Evolutionary conservation across 2,329 filamentous ascomycete genomes (phyloP).

Genomic region (Neoascochyta sp.): DNA sequence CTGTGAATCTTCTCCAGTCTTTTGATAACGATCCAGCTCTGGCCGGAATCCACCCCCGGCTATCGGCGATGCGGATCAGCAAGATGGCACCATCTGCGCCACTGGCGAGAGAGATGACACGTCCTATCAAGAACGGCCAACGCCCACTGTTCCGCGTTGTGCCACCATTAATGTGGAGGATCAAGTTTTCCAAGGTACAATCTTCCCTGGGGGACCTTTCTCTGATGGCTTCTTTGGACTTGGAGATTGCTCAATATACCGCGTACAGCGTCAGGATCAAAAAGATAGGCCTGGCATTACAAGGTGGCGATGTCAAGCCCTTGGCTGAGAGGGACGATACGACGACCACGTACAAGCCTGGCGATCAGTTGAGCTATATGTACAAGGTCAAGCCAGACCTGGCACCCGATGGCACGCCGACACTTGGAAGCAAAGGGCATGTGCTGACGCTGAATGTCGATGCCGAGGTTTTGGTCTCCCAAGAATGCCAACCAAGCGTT

Average conservation of each 20-base stretch:
- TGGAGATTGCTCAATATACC: constrained; percentile 69
- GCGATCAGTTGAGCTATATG: constrained; percentile 72
- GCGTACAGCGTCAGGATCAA: constrained; percentile 63
- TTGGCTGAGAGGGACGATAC: constrained; percentile 45
- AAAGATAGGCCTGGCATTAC: constrained; percentile 55
- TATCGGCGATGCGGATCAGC: constrained; percentile 72
- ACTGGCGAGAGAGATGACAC: constrained; percentile 56
- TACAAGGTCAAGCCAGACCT: constrained; percentile 57
- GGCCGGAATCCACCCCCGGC: constrained; percentile 58
- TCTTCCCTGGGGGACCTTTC: constrained; percentile 50
- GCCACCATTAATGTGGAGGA: constrained; percentile 67
- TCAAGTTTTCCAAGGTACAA: constrained; percentile 67
- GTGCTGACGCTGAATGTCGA: constrained; percentile 57
- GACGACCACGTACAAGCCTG: constrained; percentile 61
- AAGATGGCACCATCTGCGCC: constrained; percentile 67
- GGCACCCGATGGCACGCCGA: constrained; percentile 46
- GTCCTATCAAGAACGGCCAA: constrained; percentile 62
- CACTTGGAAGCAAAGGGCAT: constrained; percentile 41
- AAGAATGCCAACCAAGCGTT: constrained; percentile 58
- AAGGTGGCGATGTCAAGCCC: constrained; percentile 57
- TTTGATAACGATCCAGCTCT: constrained; percentile 65
- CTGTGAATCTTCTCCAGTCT: constrained; percentile 73
- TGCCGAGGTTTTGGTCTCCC: constrained; percentile 56
- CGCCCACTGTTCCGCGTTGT: constrained; percentile 61
- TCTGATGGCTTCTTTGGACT: constrained; percentile 66